A percentile compares a stretch with the other conserved stretches of the same genome.
phyloP scores from a whole-genome alignment of 2,329 filamentous ascomycete genomes.

The Botrytis fabae region DNA sequence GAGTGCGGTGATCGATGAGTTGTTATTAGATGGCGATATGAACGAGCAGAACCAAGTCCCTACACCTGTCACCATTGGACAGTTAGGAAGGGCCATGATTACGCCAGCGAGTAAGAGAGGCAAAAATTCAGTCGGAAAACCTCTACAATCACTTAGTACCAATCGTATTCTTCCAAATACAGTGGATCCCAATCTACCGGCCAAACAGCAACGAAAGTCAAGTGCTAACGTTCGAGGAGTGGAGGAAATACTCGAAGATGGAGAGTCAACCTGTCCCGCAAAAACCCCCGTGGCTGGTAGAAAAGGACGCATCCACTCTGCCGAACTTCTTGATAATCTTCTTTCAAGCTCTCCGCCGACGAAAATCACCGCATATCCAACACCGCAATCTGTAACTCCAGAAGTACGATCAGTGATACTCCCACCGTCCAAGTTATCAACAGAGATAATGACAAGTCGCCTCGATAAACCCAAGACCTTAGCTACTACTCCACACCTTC shows the following conservation, averaged over 20 bases:
- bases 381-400: neutral
- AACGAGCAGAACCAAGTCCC: neutral
- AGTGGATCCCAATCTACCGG: constrained; percentile 24
- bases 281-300: neutral
- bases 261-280: constrained; percentile 10
- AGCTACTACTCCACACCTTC: neutral
- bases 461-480: neutral
- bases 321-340: constrained; percentile 26
- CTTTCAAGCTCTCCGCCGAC: constrained; percentile 24
- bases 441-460: neutral
- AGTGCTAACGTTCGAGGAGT: constrained; percentile 27
- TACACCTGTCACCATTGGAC: neutral
- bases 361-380: neutral
- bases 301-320: neutral
- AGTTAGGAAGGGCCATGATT: constrained; percentile 10
- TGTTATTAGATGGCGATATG: constrained; percentile 17
- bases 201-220: constrained; percentile 28
- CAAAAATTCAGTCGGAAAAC: constrained; percentile 21
- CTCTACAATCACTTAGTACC: constrained; percentile 35
- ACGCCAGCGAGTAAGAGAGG: constrained; percentile 22
- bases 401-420: constrained; percentile 4
- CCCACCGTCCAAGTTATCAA: neutral
- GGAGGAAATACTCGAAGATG: constrained; percentile 35
- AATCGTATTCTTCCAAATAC: constrained; percentile 37
- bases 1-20: neutral